Base-by-base conservation (phyloP, 345 rosid species). In the Camelina laxa region DNA sequence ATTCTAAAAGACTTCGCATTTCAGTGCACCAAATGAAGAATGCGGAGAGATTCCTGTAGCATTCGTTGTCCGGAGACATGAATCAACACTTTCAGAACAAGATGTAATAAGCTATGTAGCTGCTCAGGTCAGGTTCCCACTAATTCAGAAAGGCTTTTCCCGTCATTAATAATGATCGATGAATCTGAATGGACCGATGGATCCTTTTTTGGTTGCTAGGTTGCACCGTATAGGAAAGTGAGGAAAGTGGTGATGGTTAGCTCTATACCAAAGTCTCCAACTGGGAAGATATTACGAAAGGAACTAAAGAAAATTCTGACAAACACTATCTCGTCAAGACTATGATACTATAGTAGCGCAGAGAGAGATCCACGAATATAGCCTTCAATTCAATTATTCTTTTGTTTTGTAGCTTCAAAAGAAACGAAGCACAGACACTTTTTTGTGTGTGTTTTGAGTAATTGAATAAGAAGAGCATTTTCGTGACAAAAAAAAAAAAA, bases 21-120 rank as follows among this genome's bases (percentile, higher is more conserved):
- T 30, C 68, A 91, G 96, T 59, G 87, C 75, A 10, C 36, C 16
- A 44, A 81, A 83, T 67, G 87, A 87, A 68, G 86, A 80, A 63
- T 76, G 69, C 9, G 94, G 94, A 44, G 98, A 93, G 81, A 84
- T 91, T 77, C 98, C 98, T 0, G 89, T 87, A 74, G 97, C 97
- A 42, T 93, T 91, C 48, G 87, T 93, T 17, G 94, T 93, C 39
- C 82, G 81, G 76, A 85, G 53, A 70, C 75, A 63, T 5, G 88
- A 83, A 65, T 75, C 92, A 77, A 13, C 51, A 45, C 72, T 93
- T 27, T 78, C 85, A 4, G 70, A 85, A 69, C 79, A 60, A 69
- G 89, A 72, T 71, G 84, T 89, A 56, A 80, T 87, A 19, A 73
- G 76, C 75, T 86, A 82, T 38, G 84, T 87, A 63, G 91, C 92